Conservation (phyloP, 768 basidiomycete genomes). For the Mrakia hoshinonis region DNA sequence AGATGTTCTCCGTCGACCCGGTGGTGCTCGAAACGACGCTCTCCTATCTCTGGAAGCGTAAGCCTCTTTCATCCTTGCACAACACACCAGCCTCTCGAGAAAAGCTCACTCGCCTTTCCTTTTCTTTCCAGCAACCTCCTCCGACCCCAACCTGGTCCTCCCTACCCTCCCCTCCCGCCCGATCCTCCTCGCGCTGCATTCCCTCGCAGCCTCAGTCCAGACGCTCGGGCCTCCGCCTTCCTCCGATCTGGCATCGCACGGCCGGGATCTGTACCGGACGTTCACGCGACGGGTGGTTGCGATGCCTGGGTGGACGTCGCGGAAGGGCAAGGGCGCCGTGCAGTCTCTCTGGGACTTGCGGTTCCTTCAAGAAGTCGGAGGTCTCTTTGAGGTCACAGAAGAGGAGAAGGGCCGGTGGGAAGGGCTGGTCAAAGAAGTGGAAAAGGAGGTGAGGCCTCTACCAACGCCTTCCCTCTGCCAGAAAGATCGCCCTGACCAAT, state of each 20-base stretch:
- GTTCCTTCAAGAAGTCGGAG: neutral
- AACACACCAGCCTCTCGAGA: no score
- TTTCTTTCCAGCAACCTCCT: neutral
- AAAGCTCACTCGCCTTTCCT: neutral
- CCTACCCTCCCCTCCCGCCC: neutral
- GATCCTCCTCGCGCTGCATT: conserved; percentile 11
- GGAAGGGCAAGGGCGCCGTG: neutral
- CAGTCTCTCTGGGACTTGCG: conserved; percentile 10
- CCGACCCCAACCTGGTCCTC: neutral
- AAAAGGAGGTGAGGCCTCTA: neutral
- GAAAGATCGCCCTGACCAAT: no score
- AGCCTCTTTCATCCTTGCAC: neutral
- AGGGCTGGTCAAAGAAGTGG: neutral
- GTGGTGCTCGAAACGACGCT: conserved; percentile 13
- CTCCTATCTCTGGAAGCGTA: conserved; percentile 21
- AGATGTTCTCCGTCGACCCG: neutral
- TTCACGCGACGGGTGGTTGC: neutral
- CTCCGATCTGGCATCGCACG: neutral
- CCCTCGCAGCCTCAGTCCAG: conserved; percentile 16
- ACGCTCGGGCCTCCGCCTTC: conserved; percentile 17
- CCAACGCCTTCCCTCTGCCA: no score
- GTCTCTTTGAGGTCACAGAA: neutral
- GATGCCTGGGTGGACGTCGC: neutral
- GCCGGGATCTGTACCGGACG: neutral
- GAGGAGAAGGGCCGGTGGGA: neutral